A percentile compares a stretch with the other conserved stretches of the same genome.
Evolutionary conservation across 805 yeast genomes (phyloP).

Genomic region (Ogataea degrootiae): DNA sequence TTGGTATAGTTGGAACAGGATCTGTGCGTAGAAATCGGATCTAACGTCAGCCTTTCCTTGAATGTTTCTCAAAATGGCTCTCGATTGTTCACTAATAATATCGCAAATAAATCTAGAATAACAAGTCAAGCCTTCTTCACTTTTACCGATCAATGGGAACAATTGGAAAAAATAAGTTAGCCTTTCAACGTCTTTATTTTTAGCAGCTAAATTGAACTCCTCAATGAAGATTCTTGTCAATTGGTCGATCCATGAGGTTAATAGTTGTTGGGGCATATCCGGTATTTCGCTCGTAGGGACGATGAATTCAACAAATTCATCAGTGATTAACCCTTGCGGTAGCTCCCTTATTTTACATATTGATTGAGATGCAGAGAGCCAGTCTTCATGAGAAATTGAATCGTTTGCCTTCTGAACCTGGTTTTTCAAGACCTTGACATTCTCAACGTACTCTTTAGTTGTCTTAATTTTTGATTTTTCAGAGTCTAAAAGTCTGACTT

Average conservation of each 20-base stretch:
- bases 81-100: constrained; percentile 74
- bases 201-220: constrained; percentile 70
- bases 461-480: constrained; percentile 62
- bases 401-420: constrained; percentile 61
- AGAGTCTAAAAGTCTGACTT: constrained; percentile 62
- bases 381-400: constrained; percentile 64
- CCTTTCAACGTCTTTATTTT: constrained; percentile 55
- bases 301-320: constrained; percentile 70
- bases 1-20: constrained; percentile 68
- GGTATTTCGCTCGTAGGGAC: constrained; percentile 88
- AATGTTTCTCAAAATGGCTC: constrained; percentile 52
- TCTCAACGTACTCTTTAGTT: constrained; percentile 59
- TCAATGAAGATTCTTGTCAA: constrained; percentile 52
- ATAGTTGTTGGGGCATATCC: constrained; percentile 59
- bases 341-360: constrained; percentile 49
- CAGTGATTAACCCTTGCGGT: constrained; percentile 49
- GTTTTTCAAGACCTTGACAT: constrained; percentile 61
- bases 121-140: constrained; percentile 65
- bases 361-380: constrained; percentile 74
- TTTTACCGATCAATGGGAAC: constrained; percentile 80
- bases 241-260: constrained; percentile 54
- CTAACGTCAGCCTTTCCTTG: constrained; percentile 32
- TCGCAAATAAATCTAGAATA: constrained; percentile 85
- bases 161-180: constrained; percentile 77
- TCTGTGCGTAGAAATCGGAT: constrained; percentile 53